Evolutionary conservation across 2,329 filamentous ascomycete genomes (phyloP), one percentile per base, ranked within the genome.

Genomic region (Exophiala oligosperma): DNA sequence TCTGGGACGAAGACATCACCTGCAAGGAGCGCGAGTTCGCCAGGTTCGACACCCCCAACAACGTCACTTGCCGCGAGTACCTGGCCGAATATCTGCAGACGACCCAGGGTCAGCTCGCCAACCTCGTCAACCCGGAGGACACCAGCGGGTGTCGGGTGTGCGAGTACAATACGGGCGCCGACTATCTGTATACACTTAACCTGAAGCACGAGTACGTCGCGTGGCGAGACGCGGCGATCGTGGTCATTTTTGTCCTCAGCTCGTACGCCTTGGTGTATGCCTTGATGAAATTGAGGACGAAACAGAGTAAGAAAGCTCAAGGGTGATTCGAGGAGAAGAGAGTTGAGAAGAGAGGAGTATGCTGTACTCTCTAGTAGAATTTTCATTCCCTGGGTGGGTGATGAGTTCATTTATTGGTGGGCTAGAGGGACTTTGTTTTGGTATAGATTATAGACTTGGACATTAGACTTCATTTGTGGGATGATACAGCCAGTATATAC

Each of bases 221-320:
- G 0, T 90, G 87, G 87, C 78, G 87, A 49, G 79, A 90, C 70
- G 83, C 84, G 0, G 87, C 68, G 0, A 84, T 88, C 46, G 78
- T 81, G 2, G 81, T 80, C 1, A 72, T 84, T 4, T 86, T 87
- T 62, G 80, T 75, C 1, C 59, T 83, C 40, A 81, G 77, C 56
- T 81, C 78, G 1, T 88, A 87, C 59, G 73, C 70, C 2, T 54
- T 80, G 60, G 79, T 81, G 2, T 81, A 74, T 62, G 54, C 66
- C 21, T 63, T 74, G 64, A 74, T 74, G 72, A 73, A 72, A 61
- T 49, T 73, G 55, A 62, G 72, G 54, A 74, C 72, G 2, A 74
- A 74, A 66, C 66, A 68, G 21, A 67, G 66, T 1, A 74, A 74
- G 66, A 74, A 70, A 61, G 72, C 72, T 43, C 14, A 43, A 14